Evolutionary conservation across 306 rosid species (phyloP), one percentile per base, ranked within the genome.

Genomic region (Prunus salicina): DNA sequence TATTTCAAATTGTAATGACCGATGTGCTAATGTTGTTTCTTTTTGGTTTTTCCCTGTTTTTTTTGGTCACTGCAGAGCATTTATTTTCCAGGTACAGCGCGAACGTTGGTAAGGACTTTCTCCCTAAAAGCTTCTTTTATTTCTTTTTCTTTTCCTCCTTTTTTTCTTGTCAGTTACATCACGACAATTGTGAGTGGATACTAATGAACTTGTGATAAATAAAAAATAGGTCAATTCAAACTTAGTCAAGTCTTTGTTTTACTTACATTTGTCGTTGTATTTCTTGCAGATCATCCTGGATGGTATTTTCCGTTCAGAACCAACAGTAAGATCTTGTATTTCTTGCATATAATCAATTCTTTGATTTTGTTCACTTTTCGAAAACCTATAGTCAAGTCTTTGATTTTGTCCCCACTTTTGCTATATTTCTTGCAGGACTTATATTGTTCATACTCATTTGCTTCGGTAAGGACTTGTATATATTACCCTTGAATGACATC

Each of bases 321-420:
- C 63, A 20, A 1, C 63, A 11, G 64, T 61, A 61, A 61, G 66
- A 25, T 7, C 66, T 61, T 27, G 27, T 12, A 12, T 25, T 25
- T 60, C 65, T 12, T 60, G 41, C 65, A 25, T 25, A 60, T 27
- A 25, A 60, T 27, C 28, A 11, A n/a, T 12, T 60, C 38, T 25
- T 60, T 25, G 18, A 60, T 12, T 60, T 60, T 12, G 3, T 60
- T 60, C 34, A 3, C 64, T 10, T 55, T 0, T 14, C 14, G 2
- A 6, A 7, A 28, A 4, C 19, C 0, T 65, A 77, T 86, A 79
- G 24, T 76, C 47, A 62, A 64, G 13, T 5, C 6, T 22, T 73
- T 82, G 11, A 73, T 32, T 25, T 43, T 16, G 19, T 41, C 11
- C 38, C 2, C 15, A 38, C 51, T 19, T 1, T 18, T 65, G 7